These are phyloP conservation scores for Cryoendolithus antarcticus DNA, from an alignment of 2,329 filamentous ascomycete genomes.

Conservation along the genomic window DNA sequence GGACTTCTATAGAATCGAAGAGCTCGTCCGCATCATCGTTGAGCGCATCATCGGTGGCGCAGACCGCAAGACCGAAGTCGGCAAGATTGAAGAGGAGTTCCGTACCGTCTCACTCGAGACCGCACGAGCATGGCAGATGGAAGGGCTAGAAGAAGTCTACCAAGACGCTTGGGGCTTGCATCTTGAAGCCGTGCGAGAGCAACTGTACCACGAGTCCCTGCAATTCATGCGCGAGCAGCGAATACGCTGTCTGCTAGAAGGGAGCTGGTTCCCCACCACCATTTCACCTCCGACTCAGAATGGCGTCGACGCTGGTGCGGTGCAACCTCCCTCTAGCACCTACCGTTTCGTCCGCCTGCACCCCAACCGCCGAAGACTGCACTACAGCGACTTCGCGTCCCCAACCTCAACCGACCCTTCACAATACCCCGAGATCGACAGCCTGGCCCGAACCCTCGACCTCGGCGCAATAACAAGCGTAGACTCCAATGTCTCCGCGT, in stretches of 20 bases:
- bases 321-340: slow-evolving; percentile 25
- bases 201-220: slow-evolving; percentile 78
- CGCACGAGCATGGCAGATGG: slow-evolving; percentile 82
- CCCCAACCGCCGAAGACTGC: slow-evolving; percentile 78
- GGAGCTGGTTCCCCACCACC: slow-evolving; percentile 70
- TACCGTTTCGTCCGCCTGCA: slow-evolving; percentile 84
- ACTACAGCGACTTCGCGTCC: slow-evolving; percentile 73
- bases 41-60: slow-evolving; percentile 82
- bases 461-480: slow-evolving; percentile 81
- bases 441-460: slow-evolving; percentile 71
- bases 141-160: slow-evolving; percentile 77
- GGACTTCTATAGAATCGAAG: slow-evolving; percentile 87
- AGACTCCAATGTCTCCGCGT: slow-evolving; percentile 76
- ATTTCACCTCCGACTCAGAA: slow-evolving; percentile 28
- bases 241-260: slow-evolving; percentile 75
- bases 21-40: slow-evolving; percentile 77
- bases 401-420: slow-evolving; percentile 37
- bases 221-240: slow-evolving; percentile 97
- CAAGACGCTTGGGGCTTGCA: slow-evolving; percentile 92
- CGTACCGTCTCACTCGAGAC: slow-evolving; percentile 67
- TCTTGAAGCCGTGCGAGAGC: slow-evolving; percentile 76
- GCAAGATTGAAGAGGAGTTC: slow-evolving; percentile 81
- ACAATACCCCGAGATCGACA: slow-evolving; percentile 51
- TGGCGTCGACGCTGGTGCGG: slow-evolving; percentile 28
- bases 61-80: slow-evolving; percentile 66